A percentile compares a stretch with the other conserved stretches of the same genome.
phyloP scores from a whole-genome alignment of 257 asterid genomes.

The Petrea volubilis region DNA sequence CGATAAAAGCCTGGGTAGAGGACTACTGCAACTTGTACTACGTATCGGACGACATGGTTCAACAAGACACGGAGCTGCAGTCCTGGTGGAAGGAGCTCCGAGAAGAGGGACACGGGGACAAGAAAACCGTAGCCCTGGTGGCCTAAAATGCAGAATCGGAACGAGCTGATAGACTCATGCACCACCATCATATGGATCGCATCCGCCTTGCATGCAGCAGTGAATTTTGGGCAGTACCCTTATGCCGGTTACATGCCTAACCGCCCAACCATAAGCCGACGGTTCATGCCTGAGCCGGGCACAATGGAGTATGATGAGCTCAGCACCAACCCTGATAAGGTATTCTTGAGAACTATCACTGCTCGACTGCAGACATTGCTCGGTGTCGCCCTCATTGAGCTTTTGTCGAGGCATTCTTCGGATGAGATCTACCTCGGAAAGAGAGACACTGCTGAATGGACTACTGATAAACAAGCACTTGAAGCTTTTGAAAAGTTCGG shows the following conservation, averaged over 20 bases:
- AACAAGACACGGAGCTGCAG: constrained; percentile 35
- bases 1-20: constrained; percentile 44
- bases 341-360: constrained; percentile 41
- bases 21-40: constrained; percentile 49
- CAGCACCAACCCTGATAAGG: constrained; percentile 37
- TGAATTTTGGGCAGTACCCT: constrained; percentile 51
- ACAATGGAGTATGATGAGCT: constrained; percentile 38
- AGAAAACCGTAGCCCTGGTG: constrained; percentile 49
- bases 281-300: constrained; percentile 44
- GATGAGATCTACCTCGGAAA: constrained; percentile 52
- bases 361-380: constrained; percentile 47
- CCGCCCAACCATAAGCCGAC: constrained; percentile 50
- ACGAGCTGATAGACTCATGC: constrained; percentile 35
- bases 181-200: constrained; percentile 47
- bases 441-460: constrained; percentile 48
- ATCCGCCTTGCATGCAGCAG: constrained; percentile 52
- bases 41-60: constrained; percentile 27
- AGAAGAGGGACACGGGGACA: constrained; percentile 50
- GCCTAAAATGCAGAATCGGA: constrained; percentile 43
- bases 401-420: constrained; percentile 45
- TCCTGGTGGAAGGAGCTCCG: constrained; percentile 56
- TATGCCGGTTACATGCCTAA: constrained; percentile 54
- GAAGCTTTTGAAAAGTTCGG: constrained; percentile 42
- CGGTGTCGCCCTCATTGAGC: constrained; percentile 47
- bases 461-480: constrained; percentile 30